Evolutionary conservation across 257 asterid genomes (phyloP).

Genomic region (Prunella vulgaris): DNA sequence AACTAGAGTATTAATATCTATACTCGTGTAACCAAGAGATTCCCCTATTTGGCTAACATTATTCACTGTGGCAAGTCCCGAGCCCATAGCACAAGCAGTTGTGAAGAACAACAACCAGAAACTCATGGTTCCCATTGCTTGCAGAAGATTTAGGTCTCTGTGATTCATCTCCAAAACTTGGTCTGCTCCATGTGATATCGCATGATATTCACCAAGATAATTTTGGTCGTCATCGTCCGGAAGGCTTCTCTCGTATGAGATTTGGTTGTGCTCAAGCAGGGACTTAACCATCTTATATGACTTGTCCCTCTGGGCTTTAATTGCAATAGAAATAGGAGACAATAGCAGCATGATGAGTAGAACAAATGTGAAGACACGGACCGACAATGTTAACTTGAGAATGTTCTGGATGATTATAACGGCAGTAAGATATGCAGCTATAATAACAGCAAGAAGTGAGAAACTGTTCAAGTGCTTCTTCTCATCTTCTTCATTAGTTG

Average conservation of each 20-base stretch:
- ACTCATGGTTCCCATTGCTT: constrained; percentile 45
- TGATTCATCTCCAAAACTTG: constrained; percentile 33
- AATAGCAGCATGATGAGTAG: constrained; percentile 54
- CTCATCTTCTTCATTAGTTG: constrained; percentile 57
- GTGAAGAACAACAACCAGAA: constrained; percentile 56
- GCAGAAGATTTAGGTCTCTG: constrained; percentile 34
- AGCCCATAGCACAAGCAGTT: constrained; percentile 54
- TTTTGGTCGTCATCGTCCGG: constrained; percentile 22
- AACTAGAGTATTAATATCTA: constrained; percentile 56
- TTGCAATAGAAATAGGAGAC: constrained; percentile 46
- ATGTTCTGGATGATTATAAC: constrained; percentile 54
- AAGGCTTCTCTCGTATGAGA: constrained; percentile 26
- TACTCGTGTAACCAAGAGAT: constrained; percentile 44
- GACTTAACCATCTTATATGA: constrained; percentile 47
- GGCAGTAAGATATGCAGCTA: constrained; percentile 71
- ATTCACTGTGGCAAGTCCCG: constrained; percentile 55
- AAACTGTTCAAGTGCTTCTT: constrained; percentile 61
- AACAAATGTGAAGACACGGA: constrained; percentile 37
- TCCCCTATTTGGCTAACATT: constrained; percentile 52
- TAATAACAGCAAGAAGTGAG: constrained; percentile 52
- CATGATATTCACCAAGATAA: constrained; percentile 38
- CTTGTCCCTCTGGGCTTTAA: constrained; percentile 56
- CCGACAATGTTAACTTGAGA: constrained; percentile 33
- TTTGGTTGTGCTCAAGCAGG: constrained; percentile 72
- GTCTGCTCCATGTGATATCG: constrained; percentile 33